Evolutionary conservation across 2,329 filamentous ascomycete species (phyloP), one percentile per base, ranked within the genome.

Genomic region (Fusarium kyushuense): DNA sequence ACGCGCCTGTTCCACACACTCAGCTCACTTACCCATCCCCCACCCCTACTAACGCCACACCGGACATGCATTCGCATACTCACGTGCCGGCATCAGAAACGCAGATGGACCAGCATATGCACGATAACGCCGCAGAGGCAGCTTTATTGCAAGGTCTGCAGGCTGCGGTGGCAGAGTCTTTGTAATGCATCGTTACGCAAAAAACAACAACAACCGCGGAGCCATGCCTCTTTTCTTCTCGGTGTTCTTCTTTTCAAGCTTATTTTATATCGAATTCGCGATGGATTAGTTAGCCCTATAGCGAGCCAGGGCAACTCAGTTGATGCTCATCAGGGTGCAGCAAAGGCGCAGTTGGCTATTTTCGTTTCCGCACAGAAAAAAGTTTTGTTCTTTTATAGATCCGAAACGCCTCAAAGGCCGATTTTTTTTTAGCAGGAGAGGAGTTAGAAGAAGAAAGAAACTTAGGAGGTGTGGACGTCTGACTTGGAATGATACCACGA

Each of bases 81-180:
- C 72, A 74, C 14, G 54, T 54, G 17, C 61, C 61, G 21, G 60
- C 63, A 23, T 64, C 72, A 19, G 65, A 46, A 29, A 67, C 67
- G 14, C 55, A 72, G 9, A 52, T 58, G 49, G 70, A 75, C 11
- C 61, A 64, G 27, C 61, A 64, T 25, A 48, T 72, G 56, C 71
- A 79, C 53, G 77, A 79, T 54, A 76, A 78, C 36, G 77, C 73
- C 23, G 76, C 76, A 16, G 78, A 79, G 54, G 77, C 73, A 21
- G 76, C 77, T 23, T 66, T 79, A 17, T 55, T 79, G 9, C 76
- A 79, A 56, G 76, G 77, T 7, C 72, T 79, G 2, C 78, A 79
- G 52, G 77, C 76, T 11, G 78, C 74, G 10, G 75, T 79, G 40
- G 77, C 77, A 52, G 72, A 74, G 45, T 68, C 67, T 7, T 23